Base-by-base conservation (phyloP, 2,329 filamentous ascomycete genomes). In the Xylogone sp. region DNA sequence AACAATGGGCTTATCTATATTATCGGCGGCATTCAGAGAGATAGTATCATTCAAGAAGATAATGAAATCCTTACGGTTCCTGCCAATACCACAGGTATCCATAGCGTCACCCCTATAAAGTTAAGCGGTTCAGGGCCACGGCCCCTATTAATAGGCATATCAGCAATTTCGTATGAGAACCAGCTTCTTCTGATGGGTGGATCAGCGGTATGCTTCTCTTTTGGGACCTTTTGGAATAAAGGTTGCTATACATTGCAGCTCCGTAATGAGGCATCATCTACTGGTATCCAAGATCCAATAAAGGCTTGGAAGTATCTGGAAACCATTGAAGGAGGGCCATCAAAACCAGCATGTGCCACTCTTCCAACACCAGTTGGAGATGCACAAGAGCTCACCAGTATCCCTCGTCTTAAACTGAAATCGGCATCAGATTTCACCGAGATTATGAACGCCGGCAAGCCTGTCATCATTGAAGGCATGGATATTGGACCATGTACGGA, bases 121-220 rank as follows among this genome's bases (percentile, higher is more conserved):
- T 22, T 22, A 18, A 19, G 20, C 18, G 31, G 43, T 48, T 46
- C 61, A 45, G 68, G 68, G 19, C 71, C 72, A 19, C 72, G 83
- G 49, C 90, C 90, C 12, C 74, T 96, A 5, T 75, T 96, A 46
- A 75, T 90, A 47, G 90, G 92, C 2, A 79, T 84, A 50, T 83
- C 83, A 3, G 72, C 78, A 7, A 68, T 79, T 13, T 64, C 71
- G 22, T 69, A 77, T 1, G 70, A 71, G 22, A 61, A 72, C 42
- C 70, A 75, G 24, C 61, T 91, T 2, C 62, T 89, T 9, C 71
- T 95, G 7, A 68, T 87, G 45, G 90, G 90, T 1, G 92, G 92
- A 16, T 92, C 90, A 34, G 90, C 88, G 16, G 89, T 90, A 8
- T 96, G 90, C 66, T 96, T 96, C 72, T 91, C 89, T 0, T 96